These are phyloP conservation scores for Termitomyces sp. DNA, from an alignment of 768 basidiomycete species.

Conservation along the genomic window DNA sequence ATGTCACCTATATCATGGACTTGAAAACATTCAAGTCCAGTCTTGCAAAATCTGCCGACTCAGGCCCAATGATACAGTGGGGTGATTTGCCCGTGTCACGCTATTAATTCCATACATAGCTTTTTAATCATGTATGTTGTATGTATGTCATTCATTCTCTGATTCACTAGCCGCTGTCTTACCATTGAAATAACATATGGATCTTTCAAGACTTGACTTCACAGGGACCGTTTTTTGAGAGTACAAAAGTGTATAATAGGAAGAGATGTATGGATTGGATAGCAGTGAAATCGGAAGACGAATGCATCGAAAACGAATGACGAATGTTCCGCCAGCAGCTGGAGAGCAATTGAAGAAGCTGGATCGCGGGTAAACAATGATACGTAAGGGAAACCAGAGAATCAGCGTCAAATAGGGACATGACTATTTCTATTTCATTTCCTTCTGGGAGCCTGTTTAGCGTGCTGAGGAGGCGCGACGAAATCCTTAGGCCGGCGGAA, in stretches of 20 bases:
- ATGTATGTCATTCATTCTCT: neutral
- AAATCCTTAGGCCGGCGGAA: slow-evolving; percentile 81
- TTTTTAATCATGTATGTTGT: neutral
- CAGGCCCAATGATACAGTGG: slow-evolving; percentile 70
- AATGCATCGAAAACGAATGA: slow-evolving; percentile 1
- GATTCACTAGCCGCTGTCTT: neutral
- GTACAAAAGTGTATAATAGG: neutral
- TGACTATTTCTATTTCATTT: slow-evolving; percentile 28
- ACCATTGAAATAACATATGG: neutral
- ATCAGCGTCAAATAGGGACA: neutral
- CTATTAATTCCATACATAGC: slow-evolving; percentile 28
- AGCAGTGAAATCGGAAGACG: neutral
- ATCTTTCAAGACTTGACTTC: neutral
- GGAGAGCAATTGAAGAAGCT: slow-evolving; percentile 3
- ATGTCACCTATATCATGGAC: slow-evolving; percentile 61
- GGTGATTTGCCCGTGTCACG: slow-evolving; percentile 61
- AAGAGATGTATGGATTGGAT: neutral
- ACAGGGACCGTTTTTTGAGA: neutral
- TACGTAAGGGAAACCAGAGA: slow-evolving; percentile 4
- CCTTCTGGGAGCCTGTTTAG: slow-evolving; percentile 27
- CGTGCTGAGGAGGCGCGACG: slow-evolving; percentile 44
- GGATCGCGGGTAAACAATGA: slow-evolving; percentile 1
- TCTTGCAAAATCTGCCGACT: slow-evolving; percentile 46
- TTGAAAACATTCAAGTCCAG: slow-evolving; percentile 57
- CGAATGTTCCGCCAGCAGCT: neutral